These are phyloP conservation scores for Acacia crassicarpa DNA, from an alignment of 306 rosid species.

Conservation along the genomic window DNA sequence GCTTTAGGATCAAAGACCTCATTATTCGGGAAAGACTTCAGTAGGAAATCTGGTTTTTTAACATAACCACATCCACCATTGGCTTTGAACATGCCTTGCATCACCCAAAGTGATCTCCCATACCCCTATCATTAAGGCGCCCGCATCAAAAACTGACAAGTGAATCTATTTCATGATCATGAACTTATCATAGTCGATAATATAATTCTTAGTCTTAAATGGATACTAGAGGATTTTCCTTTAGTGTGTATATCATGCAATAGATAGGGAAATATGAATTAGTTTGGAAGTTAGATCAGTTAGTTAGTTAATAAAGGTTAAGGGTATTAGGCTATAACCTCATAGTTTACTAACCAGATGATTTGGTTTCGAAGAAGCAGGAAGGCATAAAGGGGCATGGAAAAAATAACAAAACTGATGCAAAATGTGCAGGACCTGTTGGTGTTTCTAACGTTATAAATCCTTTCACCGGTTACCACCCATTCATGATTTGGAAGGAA, in stretches of 20 bases:
- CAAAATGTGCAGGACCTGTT: neutral
- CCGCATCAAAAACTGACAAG: neutral
- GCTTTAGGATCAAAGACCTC: constrained; percentile 75
- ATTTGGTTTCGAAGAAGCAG: too few species aligned
- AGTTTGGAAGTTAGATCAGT: neutral
- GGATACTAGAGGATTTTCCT: neutral
- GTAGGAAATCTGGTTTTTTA: constrained; percentile 84
- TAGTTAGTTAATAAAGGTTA: neutral
- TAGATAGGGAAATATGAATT: neutral
- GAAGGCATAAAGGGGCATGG: too few species aligned
- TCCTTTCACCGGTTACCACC: neutral
- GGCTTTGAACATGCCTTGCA: constrained; percentile 98
- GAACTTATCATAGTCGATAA: constrained; percentile 6
- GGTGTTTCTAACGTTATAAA: constrained; percentile 1
- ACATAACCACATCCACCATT: constrained; percentile 94
- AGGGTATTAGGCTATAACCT: neutral
- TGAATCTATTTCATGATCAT: constrained; percentile 15
- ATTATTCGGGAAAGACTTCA: constrained; percentile 48
- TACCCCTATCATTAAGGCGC: constrained; percentile 59
- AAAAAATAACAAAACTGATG: too few species aligned
- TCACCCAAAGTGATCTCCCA: constrained; percentile 97
- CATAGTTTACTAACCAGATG: too few species aligned
- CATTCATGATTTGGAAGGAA: constrained; percentile 4
- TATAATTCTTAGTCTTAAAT: neutral
- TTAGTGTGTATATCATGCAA: neutral